Evolutionary conservation across 176 grass and related monocot genomes (phyloP).

Genomic region (Carex scoparia): DNA sequence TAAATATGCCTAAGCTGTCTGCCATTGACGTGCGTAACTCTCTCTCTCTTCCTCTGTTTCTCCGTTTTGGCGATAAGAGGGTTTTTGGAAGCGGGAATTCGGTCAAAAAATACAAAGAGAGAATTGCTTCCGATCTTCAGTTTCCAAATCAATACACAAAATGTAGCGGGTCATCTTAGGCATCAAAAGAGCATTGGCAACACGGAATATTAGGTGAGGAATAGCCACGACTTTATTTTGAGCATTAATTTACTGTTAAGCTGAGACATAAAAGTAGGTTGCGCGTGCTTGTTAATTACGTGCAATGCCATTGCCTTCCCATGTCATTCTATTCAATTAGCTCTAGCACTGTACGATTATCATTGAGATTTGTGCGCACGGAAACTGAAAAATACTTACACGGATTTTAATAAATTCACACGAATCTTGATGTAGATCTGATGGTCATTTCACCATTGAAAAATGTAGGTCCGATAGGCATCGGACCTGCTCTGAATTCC

Average conservation of each 20-base stretch:
- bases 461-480: too few relatives aligned
- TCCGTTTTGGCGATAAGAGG: background rate
- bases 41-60: conserved; percentile 9
- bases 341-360: too few relatives aligned
- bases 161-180: background rate
- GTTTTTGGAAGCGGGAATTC: conserved; percentile 14
- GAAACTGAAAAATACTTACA: too few relatives aligned
- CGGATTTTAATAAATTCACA: too few relatives aligned
- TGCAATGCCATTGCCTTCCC: background rate
- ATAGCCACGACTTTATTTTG: background rate
- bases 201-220: background rate
- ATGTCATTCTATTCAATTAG: background rate
- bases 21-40: conserved; percentile 14
- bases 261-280: background rate
- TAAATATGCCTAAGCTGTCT: conserved; percentile 26
- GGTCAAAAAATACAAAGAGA: conserved; percentile 5
- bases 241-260: background rate
- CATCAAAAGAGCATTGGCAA: background rate
- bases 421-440: too few relatives aligned
- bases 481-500: too few relatives aligned
- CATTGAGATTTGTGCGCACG: too few relatives aligned
- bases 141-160: background rate
- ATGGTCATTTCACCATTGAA: too few relatives aligned
- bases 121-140: background rate
- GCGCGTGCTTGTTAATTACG: background rate